Base-by-base conservation (phyloP, 1,284 basidiomycete species). In the Coniophora puteana region DNA sequence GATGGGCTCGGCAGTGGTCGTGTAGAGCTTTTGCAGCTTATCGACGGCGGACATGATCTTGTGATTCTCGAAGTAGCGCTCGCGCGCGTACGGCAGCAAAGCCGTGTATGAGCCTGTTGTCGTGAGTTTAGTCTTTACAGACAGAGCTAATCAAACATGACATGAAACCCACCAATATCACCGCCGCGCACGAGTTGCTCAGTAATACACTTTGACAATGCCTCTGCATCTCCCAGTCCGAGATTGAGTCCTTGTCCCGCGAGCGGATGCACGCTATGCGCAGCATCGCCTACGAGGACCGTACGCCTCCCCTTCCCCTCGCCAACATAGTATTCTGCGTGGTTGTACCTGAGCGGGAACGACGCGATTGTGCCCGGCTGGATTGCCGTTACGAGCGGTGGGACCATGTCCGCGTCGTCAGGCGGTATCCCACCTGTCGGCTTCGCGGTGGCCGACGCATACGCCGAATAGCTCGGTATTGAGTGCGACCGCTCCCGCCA, bases 221-320 rank as follows among this genome's bases (percentile, higher is more conserved):
- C 75, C 52, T 84, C 74, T 0, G 84, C 91, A 58, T 99, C 95
- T 2, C 76, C 88, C 13, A 99, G 68, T 14, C 95, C 96, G 53
- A 95, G 71, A 61, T 99, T 99, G 30, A 99, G 69, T 0, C 95
- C 96, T 59, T 99, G 96, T 1, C 96, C 96, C 0, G 94, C 95
- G n/a, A 99, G 78, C 0, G 96, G 96, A 57, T 99, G 96, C 4
- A 93, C 76, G 0, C 91, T 91, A 57, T 99, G 96, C 12, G 94
- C 95, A 1, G 96, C 94, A 63, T 99, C 96, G 4, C 96, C 96
- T 1, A 99, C 80, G 3, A 99, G 78, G 1, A 85, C 93, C 0
- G 89, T 94, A 3, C 95, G 78, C 1, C 69, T 68, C 2, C 79
- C 75, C 24, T 57, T 48, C 0, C 77, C 77, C 53, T 83, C 80